Evolutionary conservation across 805 yeast species (phyloP).

Genomic region (Zygosaccharomyces kombuchaensis): DNA sequence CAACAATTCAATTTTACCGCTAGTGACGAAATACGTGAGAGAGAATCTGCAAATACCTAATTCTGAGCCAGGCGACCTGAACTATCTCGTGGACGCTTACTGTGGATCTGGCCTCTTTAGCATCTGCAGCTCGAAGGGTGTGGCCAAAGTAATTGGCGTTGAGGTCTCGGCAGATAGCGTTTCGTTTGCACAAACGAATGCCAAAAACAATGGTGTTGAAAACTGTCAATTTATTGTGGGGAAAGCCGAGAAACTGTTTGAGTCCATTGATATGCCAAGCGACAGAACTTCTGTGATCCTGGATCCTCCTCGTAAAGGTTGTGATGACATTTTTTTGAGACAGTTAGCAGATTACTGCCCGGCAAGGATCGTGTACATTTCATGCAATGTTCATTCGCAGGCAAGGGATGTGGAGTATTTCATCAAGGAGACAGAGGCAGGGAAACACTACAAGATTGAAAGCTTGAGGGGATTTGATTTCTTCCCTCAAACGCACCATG

Average conservation of each 20-base stretch:
- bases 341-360: constrained; percentile 84
- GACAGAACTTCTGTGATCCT: constrained; percentile 81
- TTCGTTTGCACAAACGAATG: constrained; percentile 79
- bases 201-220: constrained; percentile 63
- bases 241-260: constrained; percentile 87
- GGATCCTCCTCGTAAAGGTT: constrained; percentile 97
- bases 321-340: constrained; percentile 80
- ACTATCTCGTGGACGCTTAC: constrained; percentile 85
- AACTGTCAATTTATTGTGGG: constrained; percentile 87
- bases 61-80: constrained; percentile 44
- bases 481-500: constrained; percentile 93
- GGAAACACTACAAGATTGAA: constrained; percentile 63
- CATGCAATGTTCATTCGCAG: constrained; percentile 97
- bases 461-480: constrained; percentile 92
- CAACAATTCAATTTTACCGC: constrained; percentile 84
- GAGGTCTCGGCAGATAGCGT: constrained; percentile 91
- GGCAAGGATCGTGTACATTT: constrained; percentile 83
- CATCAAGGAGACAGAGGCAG: constrained; percentile 58
- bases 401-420: constrained; percentile 91
- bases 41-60: constrained; percentile 52
- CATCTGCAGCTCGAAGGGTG: constrained; percentile 75
- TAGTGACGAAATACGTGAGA: constrained; percentile 76
- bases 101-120: constrained; percentile 96
- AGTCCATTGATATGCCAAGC: constrained; percentile 67
- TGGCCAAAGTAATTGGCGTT: constrained; percentile 85